phyloP scores from a whole-genome alignment of 1,284 basidiomycete species.

The Rugosomyces carneus region DNA sequence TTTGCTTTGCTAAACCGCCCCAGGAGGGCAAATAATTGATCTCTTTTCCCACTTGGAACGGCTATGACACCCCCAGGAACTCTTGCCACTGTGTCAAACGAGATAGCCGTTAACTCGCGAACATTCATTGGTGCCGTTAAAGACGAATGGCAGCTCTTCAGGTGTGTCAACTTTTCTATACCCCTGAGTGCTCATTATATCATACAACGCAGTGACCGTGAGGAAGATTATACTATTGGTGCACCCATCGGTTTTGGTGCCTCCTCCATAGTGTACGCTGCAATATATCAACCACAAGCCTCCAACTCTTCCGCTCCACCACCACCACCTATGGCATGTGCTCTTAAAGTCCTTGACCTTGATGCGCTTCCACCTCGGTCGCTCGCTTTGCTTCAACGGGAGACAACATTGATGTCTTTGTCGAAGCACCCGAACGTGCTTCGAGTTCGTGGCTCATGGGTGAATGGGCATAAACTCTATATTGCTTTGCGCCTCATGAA shows the following conservation, averaged over 20 bases:
- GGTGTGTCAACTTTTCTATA: slow-evolving; percentile 35
- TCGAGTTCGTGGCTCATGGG: slow-evolving; percentile 85
- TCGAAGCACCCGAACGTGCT: slow-evolving; percentile 92
- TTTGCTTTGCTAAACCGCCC: no score
- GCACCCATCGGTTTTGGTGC: slow-evolving; percentile 80
- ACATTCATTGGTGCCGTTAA: slow-evolving; percentile 59
- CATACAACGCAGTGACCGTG: slow-evolving; percentile 46
- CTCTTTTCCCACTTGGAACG: no score
- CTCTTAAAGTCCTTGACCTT: slow-evolving; percentile 85
- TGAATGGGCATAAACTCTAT: slow-evolving; percentile 74
- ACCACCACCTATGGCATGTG: slow-evolving; percentile 51
- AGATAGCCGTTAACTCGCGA: slow-evolving; percentile 13
- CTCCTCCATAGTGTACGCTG: slow-evolving; percentile 81
- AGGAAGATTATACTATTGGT: slow-evolving; percentile 68
- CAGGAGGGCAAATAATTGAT: no score
- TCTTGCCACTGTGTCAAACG: slow-evolving; percentile 1
- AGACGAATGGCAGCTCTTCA: slow-evolving; percentile 82
- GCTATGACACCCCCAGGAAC: slow-evolving; percentile 11
- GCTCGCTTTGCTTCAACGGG: slow-evolving; percentile 66
- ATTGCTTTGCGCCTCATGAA: slow-evolving; percentile 90
- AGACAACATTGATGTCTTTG: slow-evolving; percentile 88
- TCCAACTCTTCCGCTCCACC: slow-evolving; percentile 19
- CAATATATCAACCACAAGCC: slow-evolving; percentile 48
- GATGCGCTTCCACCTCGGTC: slow-evolving; percentile 68
- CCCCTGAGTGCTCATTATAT: slow-evolving; percentile 5